Conservation (phyloP, 2,329 filamentous ascomycete genomes). For the Xylariales sp. region DNA sequence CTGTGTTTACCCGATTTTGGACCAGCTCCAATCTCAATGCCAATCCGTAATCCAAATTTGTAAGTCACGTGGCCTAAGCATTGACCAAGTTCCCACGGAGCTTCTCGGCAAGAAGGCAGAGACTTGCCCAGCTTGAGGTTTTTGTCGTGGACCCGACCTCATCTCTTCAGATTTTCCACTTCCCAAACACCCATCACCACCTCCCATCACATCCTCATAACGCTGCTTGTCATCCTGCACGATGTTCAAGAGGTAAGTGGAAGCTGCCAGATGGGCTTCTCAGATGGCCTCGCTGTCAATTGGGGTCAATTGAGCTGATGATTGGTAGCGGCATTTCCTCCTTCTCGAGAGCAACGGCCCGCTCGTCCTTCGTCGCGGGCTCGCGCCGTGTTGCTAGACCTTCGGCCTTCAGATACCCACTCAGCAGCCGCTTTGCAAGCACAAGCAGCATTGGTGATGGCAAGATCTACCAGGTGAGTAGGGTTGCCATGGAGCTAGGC, state of each 20-base stretch:
- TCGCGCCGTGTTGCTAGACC: slow-evolving; percentile 55
- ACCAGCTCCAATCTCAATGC: too few species aligned
- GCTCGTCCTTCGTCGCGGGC: slow-evolving; percentile 54
- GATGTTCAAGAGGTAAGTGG: slow-evolving; percentile 79
- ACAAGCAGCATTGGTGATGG: slow-evolving; percentile 55
- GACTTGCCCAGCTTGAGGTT: slow-evolving; percentile 11
- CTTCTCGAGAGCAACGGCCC: slow-evolving; percentile 57
- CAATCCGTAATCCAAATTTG: slow-evolving; percentile 6
- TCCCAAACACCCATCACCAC: slow-evolving; percentile 35
- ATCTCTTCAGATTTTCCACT: slow-evolving; percentile 20
- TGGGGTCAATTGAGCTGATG: slow-evolving; percentile 48
- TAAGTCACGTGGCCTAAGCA: slow-evolving; percentile 7
- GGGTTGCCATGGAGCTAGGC: slow-evolving; percentile 12
- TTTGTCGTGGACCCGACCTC: slow-evolving; percentile 13
- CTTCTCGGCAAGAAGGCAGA: slow-evolving; percentile 9
- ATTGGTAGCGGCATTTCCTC: slow-evolving; percentile 59
- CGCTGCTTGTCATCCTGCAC: slow-evolving; percentile 65
- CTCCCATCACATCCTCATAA: slow-evolving; percentile 55
- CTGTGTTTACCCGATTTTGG: slow-evolving; percentile 9
- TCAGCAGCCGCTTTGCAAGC: slow-evolving; percentile 56
- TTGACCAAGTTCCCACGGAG: slow-evolving; percentile 6
- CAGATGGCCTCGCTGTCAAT: slow-evolving; percentile 33
- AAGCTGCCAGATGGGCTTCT: slow-evolving; percentile 24
- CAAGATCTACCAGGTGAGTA: slow-evolving; percentile 64
- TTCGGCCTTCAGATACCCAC: slow-evolving; percentile 49